Percentiles rank a stretch among this genome's conserved stretches.
Conservation (phyloP, 352 stramenopile genomes). For the Phytophthora hibernalis region DNA sequence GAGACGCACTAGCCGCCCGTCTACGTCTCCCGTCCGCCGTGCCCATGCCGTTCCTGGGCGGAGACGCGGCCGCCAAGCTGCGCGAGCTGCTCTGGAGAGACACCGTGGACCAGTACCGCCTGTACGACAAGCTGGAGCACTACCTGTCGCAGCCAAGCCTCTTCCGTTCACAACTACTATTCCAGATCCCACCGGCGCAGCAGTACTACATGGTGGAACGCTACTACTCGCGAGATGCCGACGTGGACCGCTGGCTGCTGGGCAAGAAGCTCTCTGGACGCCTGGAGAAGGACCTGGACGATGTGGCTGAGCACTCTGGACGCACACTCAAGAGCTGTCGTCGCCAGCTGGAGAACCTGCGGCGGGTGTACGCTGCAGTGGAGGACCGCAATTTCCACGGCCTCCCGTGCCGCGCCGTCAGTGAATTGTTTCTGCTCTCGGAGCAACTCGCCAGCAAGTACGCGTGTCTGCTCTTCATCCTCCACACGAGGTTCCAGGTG, state of each 20-base stretch:
- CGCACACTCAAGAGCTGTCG: constrained; percentile 81
- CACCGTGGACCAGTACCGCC: constrained; percentile 85
- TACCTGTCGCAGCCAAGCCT: constrained; percentile 83
- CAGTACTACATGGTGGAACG: constrained; percentile 86
- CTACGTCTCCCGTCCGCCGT: constrained; percentile 48
- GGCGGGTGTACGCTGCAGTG: constrained; percentile 72
- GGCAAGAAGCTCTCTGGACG: constrained; percentile 85
- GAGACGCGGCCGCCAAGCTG: constrained; percentile 55
- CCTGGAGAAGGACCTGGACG: constrained; percentile 87
- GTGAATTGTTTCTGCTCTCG: constrained; percentile 72
- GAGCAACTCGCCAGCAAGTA: constrained; percentile 82
- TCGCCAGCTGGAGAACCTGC: constrained; percentile 81
- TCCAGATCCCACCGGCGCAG: constrained; percentile 80
- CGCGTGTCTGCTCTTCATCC: constrained; percentile 80
- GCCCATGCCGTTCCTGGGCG: constrained; percentile 55
- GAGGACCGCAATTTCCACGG: constrained; percentile 87
- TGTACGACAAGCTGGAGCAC: constrained; percentile 87
- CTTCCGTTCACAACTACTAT: constrained; percentile 80
- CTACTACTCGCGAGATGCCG: constrained; percentile 80
- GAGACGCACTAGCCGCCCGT: constrained; percentile 58
- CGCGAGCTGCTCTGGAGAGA: constrained; percentile 80
- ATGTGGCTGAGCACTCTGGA: constrained; percentile 75
- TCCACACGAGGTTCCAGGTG: constrained; percentile 82
- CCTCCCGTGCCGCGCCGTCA: constrained; percentile 48
- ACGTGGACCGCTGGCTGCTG: constrained; percentile 77